These are phyloP conservation scores for Globisporangium nagaii DNA, from an alignment of 352 stramenopile genomes.

Conservation along the genomic window DNA sequence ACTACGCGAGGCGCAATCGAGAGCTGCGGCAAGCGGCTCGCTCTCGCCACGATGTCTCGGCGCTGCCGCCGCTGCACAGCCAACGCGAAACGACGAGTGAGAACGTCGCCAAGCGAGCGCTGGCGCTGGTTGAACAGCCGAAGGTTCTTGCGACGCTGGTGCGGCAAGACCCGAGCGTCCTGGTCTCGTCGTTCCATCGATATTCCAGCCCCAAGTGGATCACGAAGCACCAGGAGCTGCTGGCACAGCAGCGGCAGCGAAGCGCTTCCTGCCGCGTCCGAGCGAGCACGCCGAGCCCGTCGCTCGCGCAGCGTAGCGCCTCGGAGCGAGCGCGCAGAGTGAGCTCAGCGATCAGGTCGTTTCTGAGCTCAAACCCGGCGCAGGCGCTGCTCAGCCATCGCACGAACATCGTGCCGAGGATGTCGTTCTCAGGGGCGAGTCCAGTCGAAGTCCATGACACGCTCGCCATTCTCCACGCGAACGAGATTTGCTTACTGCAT, in stretches of 20 bases:
- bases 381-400: not conserved
- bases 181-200: not conserved
- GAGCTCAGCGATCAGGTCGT: not conserved
- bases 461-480: not conserved
- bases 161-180: not conserved
- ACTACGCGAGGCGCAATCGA: not conserved
- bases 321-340: not conserved
- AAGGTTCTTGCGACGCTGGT: not conserved
- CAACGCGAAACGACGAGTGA: not conserved
- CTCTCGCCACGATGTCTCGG: not conserved
- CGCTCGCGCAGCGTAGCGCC: not conserved
- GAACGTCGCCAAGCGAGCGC: not conserved
- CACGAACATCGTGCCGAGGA: not conserved
- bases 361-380: not conserved
- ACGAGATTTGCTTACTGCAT: not conserved
- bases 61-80: not conserved
- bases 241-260: not conserved
- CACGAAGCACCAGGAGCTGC: not conserved
- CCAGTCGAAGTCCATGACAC: not conserved
- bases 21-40: not conserved
- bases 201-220: slow-evolving; percentile 2
- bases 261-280: no score
- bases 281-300: no score
- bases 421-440: not conserved
- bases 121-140: not conserved